Conservation (phyloP, 371 early-diverging fungal genomes). For the Basidiobolus heterosporus region DNA sequence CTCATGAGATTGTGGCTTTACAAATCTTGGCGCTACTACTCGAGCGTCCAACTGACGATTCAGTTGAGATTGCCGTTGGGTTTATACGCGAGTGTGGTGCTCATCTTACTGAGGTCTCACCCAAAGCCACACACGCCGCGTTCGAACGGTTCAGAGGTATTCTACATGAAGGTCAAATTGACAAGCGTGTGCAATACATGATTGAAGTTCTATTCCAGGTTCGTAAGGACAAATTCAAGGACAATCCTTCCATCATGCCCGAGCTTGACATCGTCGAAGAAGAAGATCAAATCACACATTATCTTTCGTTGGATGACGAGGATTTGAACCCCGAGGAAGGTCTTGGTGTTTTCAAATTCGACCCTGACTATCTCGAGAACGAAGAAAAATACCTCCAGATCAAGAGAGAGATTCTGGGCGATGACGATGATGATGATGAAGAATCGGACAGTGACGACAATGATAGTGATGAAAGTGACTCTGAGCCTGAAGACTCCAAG, state of each 20-base stretch:
- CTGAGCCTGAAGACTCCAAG: slow-evolving; percentile 18
- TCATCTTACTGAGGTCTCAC: slow-evolving; percentile 56
- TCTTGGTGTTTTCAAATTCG: slow-evolving; percentile 60
- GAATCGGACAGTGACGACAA: slow-evolving; percentile 23
- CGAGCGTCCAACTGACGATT: slow-evolving; percentile 89
- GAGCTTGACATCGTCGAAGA: slow-evolving; percentile 92
- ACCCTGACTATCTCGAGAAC: slow-evolving; percentile 64
- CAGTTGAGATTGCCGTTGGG: slow-evolving; percentile 93
- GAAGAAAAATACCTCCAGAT: slow-evolving; percentile 68
- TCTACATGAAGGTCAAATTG: slow-evolving; percentile 83
- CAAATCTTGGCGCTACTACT: slow-evolving; percentile 73
- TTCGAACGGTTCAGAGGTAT: slow-evolving; percentile 86
- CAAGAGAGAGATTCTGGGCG: slow-evolving; percentile 82
- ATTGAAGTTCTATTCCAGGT: slow-evolving; percentile 93
- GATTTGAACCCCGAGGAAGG: slow-evolving; percentile 62
- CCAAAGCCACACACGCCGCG: slow-evolving; percentile 69
- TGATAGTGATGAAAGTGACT: slow-evolving; percentile 35
- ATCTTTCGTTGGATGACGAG: slow-evolving; percentile 74
- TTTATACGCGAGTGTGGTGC: slow-evolving; percentile 86
- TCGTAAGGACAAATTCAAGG: slow-evolving; percentile 85
- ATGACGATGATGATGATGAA: slow-evolving; percentile 38
- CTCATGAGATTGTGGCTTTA: slow-evolving; percentile 75
- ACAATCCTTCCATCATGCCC: slow-evolving; percentile 45
- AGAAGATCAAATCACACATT: slow-evolving; percentile 89
- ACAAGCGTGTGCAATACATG: slow-evolving; percentile 92